Base-by-base conservation (phyloP, 768 basidiomycete species). In the Leccinellum albellum region DNA sequence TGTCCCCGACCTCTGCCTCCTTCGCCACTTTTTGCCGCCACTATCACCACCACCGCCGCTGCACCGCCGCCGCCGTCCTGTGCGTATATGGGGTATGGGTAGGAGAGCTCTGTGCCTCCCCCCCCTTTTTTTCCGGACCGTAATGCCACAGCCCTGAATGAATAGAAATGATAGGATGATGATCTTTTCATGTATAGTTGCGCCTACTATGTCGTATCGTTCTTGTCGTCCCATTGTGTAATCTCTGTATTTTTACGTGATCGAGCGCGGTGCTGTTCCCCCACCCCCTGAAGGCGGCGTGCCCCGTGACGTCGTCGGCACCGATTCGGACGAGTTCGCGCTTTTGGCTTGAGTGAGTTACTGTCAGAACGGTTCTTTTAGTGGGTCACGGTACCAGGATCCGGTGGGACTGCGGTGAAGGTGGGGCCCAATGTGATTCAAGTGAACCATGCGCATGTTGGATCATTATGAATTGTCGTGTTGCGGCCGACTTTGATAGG, bases 1-100 rank as follows among this genome's bases (percentile, higher is more conserved):
- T 24, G 24, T 31, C 33, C 26, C 26, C 15, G 24, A 32, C 50
- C 31, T n/a, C 46, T 5, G 37, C 51, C 56, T 24, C 47, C 54
- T 54, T 59, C 52, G 50, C 52, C 61, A 8, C 56, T 13, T 49
- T 31, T 29, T 48, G 6, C 21, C 40, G 2, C 47, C 61, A 20
- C 51, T 46, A 49, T 26, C 50, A 49, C 45, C 54, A 29, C 13
- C 28, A 35, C 24, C 50, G 45, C 26, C 21, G 14, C 44, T 21
- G 14, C 44, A 23, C 21, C 44, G 21, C 44, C 46, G 46, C 46
- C 26, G 46, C 46, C 26, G 23, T 28, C 46, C 46, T 2, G 23
- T 24, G 44, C 15, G 23, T 45, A 23, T 45, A 24, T 45, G 44
- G 21, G 44, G 44, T 23, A 23, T n/a, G 40, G 12, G 40, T 20